Percentiles rank a stretch among this genome's conserved stretches.
Conservation (phyloP, 2,329 filamentous ascomycete species). For the Calonectria ilicicola region DNA sequence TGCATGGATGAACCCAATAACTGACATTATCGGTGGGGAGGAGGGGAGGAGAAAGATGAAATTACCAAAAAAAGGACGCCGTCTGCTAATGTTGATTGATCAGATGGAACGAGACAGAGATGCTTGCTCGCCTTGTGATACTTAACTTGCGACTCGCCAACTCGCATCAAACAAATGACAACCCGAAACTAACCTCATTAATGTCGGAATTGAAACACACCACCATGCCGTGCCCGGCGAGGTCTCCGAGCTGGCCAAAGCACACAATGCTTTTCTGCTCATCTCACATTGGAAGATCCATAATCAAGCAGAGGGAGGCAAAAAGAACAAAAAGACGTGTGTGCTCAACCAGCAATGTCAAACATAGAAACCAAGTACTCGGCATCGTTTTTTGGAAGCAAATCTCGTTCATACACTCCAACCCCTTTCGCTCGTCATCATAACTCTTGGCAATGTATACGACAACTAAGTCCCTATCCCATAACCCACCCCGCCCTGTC, state of each 20-base stretch:
- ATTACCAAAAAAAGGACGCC: too few relatives aligned
- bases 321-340: too few relatives aligned
- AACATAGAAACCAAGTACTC: background rate
- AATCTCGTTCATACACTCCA: conserved; percentile 21
- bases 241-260: background rate
- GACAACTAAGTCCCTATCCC: conserved; percentile 8
- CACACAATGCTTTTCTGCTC: background rate
- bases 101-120: background rate
- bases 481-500: background rate
- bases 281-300: background rate
- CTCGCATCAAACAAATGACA: background rate
- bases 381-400: conserved; percentile 14
- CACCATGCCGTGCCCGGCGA: background rate
- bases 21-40: background rate
- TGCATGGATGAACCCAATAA: background rate
- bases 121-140: background rate
- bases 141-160: background rate
- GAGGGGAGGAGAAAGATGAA: too few relatives aligned
- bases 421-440: conserved; percentile 20
- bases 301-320: too few relatives aligned
- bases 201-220: background rate
- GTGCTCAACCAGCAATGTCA: background rate
- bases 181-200: background rate
- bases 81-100: background rate
- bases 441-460: conserved; percentile 20